Percentiles rank a stretch among this genome's conserved stretches.
Evolutionary conservation across 768 basidiomycete species (phyloP).

Genomic region (Lyophyllum atratum): DNA sequence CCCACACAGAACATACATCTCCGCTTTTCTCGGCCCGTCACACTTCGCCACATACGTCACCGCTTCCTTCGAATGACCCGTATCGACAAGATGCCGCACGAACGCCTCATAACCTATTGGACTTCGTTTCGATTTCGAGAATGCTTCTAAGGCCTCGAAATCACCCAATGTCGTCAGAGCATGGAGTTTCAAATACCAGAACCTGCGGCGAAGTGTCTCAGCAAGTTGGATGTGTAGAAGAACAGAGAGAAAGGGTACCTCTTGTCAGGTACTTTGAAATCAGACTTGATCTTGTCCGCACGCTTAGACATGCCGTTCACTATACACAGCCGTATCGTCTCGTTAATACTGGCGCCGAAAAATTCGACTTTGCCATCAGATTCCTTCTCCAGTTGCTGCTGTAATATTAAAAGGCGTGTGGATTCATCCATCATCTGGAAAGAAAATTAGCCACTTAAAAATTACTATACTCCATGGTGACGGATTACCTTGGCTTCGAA

Average conservation of each 20-base stretch:
- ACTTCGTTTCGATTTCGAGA: conserved; percentile 85
- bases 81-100: conserved; percentile 74
- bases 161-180: conserved; percentile 79
- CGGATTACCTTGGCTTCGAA: conserved; percentile 85
- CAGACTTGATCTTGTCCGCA: conserved; percentile 85
- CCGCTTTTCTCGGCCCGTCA: conserved; percentile 79
- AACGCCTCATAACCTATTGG: conserved; percentile 96
- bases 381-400: conserved; percentile 90
- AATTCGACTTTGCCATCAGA: conserved; percentile 74
- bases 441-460: neutral
- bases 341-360: conserved; percentile 84
- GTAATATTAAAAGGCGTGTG: conserved; percentile 69
- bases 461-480: neutral
- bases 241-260: conserved; percentile 52
- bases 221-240: neutral
- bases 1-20: conserved; percentile 87
- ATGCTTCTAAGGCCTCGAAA: conserved; percentile 84
- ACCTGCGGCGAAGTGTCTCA: conserved; percentile 48
- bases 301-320: conserved; percentile 80
- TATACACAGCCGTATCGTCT: conserved; percentile 80
- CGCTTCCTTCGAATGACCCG: conserved; percentile 78
- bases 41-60: conserved; percentile 78
- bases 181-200: conserved; percentile 91
- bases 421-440: conserved; percentile 90
- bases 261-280: conserved; percentile 96